Conservation (phyloP, 495 filamentous ascomycete genomes). For the Talaromyces thailandensis region DNA sequence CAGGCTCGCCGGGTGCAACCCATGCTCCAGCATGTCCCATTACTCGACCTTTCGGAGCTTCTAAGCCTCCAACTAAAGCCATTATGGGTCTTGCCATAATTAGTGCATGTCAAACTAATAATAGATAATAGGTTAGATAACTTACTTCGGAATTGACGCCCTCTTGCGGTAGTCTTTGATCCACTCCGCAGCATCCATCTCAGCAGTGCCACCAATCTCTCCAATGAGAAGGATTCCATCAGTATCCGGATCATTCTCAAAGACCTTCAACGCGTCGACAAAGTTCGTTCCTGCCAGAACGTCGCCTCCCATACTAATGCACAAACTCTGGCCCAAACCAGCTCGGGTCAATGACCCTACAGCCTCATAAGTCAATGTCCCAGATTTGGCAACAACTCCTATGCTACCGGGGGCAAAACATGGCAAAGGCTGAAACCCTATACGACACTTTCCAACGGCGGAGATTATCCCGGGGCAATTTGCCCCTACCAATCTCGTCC, state of each 20-base stretch:
- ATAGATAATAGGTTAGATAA: slow-evolving; percentile 1
- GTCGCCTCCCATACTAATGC: slow-evolving; percentile 85
- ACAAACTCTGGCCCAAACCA: slow-evolving; percentile 77
- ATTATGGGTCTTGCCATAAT: slow-evolving; percentile 57
- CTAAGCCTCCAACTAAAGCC: slow-evolving; percentile 63
- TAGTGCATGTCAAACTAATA: background rate
- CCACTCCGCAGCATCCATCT: slow-evolving; percentile 76
- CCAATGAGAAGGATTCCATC: slow-evolving; percentile 77
- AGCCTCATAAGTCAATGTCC: slow-evolving; percentile 82
- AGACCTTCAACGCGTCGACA: slow-evolving; percentile 63
- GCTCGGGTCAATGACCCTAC: slow-evolving; percentile 75
- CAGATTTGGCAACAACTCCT: slow-evolving; percentile 81
- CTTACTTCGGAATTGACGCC: slow-evolving; percentile 58
- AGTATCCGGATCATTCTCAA: slow-evolving; percentile 67
- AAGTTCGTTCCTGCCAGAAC: slow-evolving; percentile 75
- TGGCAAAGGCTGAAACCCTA: slow-evolving; percentile 78
- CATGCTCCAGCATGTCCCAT: slow-evolving; percentile 91
- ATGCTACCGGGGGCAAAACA: slow-evolving; percentile 67
- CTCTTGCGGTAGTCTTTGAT: slow-evolving; percentile 58
- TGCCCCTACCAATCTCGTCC: slow-evolving; percentile 71
- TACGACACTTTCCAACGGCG: slow-evolving; percentile 68
- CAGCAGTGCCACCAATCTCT: slow-evolving; percentile 76
- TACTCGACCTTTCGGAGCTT: slow-evolving; percentile 56
- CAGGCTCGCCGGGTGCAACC: slow-evolving; percentile 56
- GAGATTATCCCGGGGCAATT: slow-evolving; percentile 89